A percentile compares a stretch with the other conserved stretches of the same genome.
Conservation (phyloP, 176 grass and related monocot genomes). For the Pharus latifolius region DNA sequence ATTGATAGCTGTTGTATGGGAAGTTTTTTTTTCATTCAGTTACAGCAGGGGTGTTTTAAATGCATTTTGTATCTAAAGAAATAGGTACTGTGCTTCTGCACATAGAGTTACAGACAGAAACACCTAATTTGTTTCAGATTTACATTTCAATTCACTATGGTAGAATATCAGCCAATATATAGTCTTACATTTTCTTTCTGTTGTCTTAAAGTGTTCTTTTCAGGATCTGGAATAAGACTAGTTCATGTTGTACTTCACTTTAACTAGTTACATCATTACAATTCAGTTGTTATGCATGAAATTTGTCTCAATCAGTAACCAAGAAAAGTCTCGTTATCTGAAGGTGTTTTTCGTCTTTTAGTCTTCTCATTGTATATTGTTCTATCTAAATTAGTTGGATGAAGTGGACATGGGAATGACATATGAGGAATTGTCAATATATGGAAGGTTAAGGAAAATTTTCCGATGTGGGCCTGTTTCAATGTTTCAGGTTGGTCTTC, state of each 20-base stretch:
- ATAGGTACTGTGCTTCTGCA: neutral
- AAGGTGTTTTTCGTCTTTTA: neutral
- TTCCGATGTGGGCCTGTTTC: constrained; percentile 91
- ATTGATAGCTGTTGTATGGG: no score
- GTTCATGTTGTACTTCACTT: neutral
- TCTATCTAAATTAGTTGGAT: constrained; percentile 64
- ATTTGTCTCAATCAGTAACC: neutral
- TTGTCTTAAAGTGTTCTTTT: no score
- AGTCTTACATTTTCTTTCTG: no score
- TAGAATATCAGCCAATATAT: no score
- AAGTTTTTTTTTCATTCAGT: no score
- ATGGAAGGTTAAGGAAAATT: constrained; percentile 96
- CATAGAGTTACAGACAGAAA: neutral
- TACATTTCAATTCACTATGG: no score
- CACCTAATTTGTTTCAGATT: neutral
- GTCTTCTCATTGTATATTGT: constrained; percentile 14
- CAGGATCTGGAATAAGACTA: neutral
- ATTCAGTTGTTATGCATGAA: neutral
- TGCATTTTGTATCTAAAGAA: neutral
- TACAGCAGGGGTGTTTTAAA: neutral
- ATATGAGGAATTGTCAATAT: constrained; percentile 87
- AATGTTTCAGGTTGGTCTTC: constrained; percentile 76
- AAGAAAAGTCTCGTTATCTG: neutral
- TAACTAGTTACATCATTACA: neutral
- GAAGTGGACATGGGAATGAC: constrained; percentile 99